Percentiles rank a stretch among this genome's conserved stretches.
phyloP scores from a whole-genome alignment of 768 basidiomycete species.

The Suillus subaureus region DNA sequence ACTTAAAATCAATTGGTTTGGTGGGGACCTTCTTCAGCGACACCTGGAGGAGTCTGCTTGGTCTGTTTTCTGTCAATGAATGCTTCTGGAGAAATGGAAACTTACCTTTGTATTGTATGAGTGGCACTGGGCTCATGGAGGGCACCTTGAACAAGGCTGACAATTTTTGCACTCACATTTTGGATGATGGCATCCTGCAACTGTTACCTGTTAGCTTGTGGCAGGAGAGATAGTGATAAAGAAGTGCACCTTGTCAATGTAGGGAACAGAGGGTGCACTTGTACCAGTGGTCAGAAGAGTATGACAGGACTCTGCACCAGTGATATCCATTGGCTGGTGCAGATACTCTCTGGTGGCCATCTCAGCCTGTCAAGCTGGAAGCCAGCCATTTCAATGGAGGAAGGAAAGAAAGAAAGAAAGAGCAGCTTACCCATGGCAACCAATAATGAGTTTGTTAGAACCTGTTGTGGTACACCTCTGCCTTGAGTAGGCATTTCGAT shows the following conservation, averaged over 20 bases:
- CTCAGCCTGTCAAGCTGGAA: neutral
- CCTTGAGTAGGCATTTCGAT: no score
- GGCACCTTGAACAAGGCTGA: neutral
- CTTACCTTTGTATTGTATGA: no score
- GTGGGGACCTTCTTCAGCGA: slow-evolving; percentile 41
- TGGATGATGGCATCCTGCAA: neutral
- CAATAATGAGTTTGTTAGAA: no score
- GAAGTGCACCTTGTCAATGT: neutral
- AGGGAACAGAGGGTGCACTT: neutral
- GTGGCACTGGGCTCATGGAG: neutral
- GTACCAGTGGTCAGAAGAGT: neutral
- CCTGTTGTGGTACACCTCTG: no score
- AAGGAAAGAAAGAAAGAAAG: no score
- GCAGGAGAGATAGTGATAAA: neutral
- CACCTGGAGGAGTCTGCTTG: slow-evolving; percentile 24
- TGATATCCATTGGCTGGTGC: neutral
- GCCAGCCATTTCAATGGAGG: neutral
- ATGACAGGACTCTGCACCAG: neutral
- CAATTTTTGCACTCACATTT: neutral
- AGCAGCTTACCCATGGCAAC: neutral
- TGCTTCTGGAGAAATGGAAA: neutral
- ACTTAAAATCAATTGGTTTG: slow-evolving; percentile 40
- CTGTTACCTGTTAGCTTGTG: neutral
- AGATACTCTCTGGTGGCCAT: neutral
- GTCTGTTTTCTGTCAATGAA: no score